Evolutionary conservation across 2,329 filamentous ascomycete genomes (phyloP).

Genomic region (Diaporthe helianthi): DNA sequence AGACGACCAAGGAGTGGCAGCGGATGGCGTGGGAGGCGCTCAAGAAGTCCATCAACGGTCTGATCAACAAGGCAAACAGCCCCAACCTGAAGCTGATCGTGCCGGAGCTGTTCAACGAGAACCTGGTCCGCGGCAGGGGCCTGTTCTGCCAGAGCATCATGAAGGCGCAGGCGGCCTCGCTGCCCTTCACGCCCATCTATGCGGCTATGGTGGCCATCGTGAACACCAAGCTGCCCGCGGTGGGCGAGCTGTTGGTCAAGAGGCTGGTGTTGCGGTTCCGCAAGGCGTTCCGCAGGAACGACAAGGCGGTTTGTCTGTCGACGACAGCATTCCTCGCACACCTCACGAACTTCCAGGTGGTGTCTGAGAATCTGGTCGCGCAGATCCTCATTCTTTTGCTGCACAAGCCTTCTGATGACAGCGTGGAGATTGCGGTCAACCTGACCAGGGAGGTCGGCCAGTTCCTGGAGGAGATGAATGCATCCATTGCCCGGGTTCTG

Average conservation of each 20-base stretch:
- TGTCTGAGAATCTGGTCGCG: slow-evolving; percentile 90
- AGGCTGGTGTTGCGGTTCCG: slow-evolving; percentile 90
- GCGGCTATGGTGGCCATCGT: slow-evolving; percentile 95
- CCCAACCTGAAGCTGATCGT: slow-evolving; percentile 98
- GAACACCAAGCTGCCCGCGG: slow-evolving; percentile 95
- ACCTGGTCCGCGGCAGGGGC: slow-evolving; percentile 87
- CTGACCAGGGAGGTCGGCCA: slow-evolving; percentile 92
- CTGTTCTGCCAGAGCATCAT: slow-evolving; percentile 96
- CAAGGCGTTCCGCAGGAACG: slow-evolving; percentile 94
- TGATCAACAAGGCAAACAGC: slow-evolving; percentile 99
- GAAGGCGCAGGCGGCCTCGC: slow-evolving; percentile 95
- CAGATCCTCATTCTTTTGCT: slow-evolving; percentile 92
- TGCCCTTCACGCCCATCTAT: slow-evolving; percentile 96
- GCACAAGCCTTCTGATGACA: slow-evolving; percentile 95
- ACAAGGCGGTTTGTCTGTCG: slow-evolving; percentile 93
- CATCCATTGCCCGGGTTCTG: slow-evolving; percentile 83
- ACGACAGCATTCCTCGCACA: slow-evolving; percentile 96
- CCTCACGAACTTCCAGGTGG: slow-evolving; percentile 94
- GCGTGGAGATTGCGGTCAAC: slow-evolving; percentile 95
- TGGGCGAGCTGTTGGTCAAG: slow-evolving; percentile 88
- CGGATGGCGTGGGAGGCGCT: slow-evolving; percentile 98
- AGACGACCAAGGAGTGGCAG: slow-evolving; percentile 95
- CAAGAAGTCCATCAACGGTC: slow-evolving; percentile 97
- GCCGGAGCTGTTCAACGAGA: slow-evolving; percentile 94
- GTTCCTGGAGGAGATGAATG: slow-evolving; percentile 94